Evolutionary conservation across 2,329 filamentous ascomycete species (phyloP).

Genomic region (Cladosporium sp.): DNA sequence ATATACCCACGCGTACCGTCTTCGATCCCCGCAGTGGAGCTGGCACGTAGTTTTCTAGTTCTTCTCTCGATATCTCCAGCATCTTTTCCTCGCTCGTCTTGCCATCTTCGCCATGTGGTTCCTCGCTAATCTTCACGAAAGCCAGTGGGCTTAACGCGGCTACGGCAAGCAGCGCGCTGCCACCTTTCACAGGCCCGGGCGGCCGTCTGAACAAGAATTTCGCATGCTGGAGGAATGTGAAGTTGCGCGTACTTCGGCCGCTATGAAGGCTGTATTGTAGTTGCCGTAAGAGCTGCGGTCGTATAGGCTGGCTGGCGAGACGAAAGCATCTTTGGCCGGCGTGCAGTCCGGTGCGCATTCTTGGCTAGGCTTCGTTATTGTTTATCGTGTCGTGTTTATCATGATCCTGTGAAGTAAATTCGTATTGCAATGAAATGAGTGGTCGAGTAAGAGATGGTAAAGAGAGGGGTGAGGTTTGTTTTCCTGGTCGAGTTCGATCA

Average conservation of each 20-base stretch:
- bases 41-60: slow-evolving; percentile 69
- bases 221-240: slow-evolving; percentile 28
- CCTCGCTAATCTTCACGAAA: slow-evolving; percentile 59
- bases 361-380: neutral
- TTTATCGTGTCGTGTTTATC: neutral
- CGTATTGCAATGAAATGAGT: neutral
- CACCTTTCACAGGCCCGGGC: slow-evolving; percentile 38
- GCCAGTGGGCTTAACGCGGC: slow-evolving; percentile 55
- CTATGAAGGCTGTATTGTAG: slow-evolving; percentile 33
- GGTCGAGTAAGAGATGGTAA: neutral
- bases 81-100: slow-evolving; percentile 82
- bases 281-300: slow-evolving; percentile 34
- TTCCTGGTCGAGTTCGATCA: slow-evolving; percentile 11
- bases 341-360: slow-evolving; percentile 32
- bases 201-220: slow-evolving; percentile 33
- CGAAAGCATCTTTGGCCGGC: slow-evolving; percentile 28
- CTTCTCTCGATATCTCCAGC: slow-evolving; percentile 76
- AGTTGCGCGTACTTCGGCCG: slow-evolving; percentile 27
- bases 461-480: slow-evolving; percentile 3
- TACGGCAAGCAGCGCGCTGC: slow-evolving; percentile 39
- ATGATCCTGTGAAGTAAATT: neutral
- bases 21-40: slow-evolving; percentile 61
- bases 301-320: slow-evolving; percentile 26
- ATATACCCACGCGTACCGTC: slow-evolving; percentile 58
- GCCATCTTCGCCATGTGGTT: slow-evolving; percentile 45